Conservation (phyloP, 1,284 basidiomycete species). For the Waitea zeae region DNA sequence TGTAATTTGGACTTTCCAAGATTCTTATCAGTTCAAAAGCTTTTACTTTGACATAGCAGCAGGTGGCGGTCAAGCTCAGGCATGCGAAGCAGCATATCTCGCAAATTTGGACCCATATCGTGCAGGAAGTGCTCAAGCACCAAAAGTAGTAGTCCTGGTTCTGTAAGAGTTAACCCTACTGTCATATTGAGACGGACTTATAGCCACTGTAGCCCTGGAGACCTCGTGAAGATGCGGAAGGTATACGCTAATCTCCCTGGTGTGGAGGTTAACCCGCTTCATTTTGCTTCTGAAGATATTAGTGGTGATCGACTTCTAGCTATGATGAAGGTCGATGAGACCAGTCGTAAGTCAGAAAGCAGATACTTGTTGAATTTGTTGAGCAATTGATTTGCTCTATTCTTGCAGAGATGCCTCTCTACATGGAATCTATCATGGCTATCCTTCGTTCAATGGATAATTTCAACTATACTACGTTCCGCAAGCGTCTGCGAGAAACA, state of each 20-base stretch:
- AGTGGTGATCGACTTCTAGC: neutral
- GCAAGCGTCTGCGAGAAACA: neutral
- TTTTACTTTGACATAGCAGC: constrained; percentile 10
- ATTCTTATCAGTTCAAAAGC: constrained; percentile 1
- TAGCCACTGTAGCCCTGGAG: neutral
- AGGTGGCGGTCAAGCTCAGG: constrained; percentile 7
- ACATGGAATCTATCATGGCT: neutral
- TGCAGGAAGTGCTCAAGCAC: constrained; percentile 3
- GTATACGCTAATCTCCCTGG: neutral
- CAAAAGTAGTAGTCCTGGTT: constrained; percentile 6
- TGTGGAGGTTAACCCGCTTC: neutral
- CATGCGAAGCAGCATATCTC: constrained; percentile 12
- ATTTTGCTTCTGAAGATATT: neutral
- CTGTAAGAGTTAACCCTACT: neutral
- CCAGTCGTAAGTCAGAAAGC: neutral
- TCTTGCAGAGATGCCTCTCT: neutral
- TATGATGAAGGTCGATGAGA: neutral
- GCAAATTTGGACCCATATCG: constrained; percentile 4
- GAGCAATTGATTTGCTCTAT: no score
- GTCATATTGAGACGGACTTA: neutral
- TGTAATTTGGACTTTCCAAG: neutral
- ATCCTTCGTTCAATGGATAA: neutral
- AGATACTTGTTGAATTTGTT: no score
- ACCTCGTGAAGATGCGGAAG: neutral
- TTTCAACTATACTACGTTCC: neutral